Conservation (phyloP, 352 stramenopile genomes). For the Detonula confervacea region DNA sequence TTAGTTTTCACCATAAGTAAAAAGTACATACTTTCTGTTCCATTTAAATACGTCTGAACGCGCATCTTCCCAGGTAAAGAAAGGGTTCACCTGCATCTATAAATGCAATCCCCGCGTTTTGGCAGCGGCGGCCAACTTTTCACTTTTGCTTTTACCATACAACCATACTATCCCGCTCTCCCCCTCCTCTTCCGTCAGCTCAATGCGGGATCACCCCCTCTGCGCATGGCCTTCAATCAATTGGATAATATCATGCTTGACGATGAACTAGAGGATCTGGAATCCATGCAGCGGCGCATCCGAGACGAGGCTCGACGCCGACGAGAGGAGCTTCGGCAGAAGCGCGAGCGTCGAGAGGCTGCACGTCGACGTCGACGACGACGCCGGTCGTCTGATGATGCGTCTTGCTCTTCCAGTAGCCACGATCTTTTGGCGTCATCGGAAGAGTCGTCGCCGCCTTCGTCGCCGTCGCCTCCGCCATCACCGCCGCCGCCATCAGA, state of each 20-base stretch:
- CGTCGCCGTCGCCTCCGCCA: conserved; percentile 5
- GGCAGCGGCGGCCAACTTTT: too few relatives aligned
- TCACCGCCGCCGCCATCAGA: neutral
- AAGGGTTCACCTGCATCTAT: too few relatives aligned
- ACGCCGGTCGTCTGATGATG: neutral
- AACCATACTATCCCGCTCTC: too few relatives aligned
- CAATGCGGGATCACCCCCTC: too few relatives aligned
- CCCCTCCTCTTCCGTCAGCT: too few relatives aligned
- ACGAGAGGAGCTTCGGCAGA: conserved; percentile 1
- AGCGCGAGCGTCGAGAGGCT: neutral
- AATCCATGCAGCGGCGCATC: conserved; percentile 5
- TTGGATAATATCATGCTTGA: neutral
- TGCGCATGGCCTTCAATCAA: too few relatives aligned
- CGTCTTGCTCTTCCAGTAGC: conserved; percentile 2
- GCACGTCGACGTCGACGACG: neutral
- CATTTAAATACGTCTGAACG: too few relatives aligned
- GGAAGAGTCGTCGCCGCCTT: neutral
- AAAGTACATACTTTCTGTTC: too few relatives aligned
- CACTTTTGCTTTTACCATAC: too few relatives aligned
- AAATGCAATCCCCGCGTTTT: too few relatives aligned
- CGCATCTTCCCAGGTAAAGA: too few relatives aligned
- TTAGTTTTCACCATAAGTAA: too few relatives aligned
- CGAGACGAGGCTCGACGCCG: conserved; percentile 23
- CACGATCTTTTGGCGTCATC: neutral
- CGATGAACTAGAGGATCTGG: conserved; percentile 17